These are phyloP conservation scores for Gossypium sturtianum DNA, from an alignment of 345 rosid species.

Conservation along the genomic window DNA sequence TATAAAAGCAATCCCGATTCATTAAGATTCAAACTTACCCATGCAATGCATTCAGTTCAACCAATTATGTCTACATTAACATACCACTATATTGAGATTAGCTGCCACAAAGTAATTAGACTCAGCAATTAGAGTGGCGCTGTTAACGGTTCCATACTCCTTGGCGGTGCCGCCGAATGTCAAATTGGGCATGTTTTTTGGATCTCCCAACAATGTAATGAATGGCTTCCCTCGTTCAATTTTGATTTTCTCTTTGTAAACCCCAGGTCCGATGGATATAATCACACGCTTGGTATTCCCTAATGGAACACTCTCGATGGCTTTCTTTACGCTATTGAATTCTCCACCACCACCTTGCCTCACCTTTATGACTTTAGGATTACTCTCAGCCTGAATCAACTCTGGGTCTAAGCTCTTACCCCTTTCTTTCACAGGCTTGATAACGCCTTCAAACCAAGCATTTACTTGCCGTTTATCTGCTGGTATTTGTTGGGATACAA, in stretches of 20 bases:
- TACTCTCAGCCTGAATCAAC: conserved; percentile 26
- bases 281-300: conserved; percentile 50
- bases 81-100: conserved; percentile 40
- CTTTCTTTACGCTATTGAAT: conserved; percentile 44
- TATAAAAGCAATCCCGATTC: not conserved
- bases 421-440: conserved; percentile 9
- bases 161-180: conserved; percentile 38
- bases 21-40: not conserved
- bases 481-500: not conserved
- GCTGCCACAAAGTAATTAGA: conserved; percentile 58
- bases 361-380: conserved; percentile 32
- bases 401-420: conserved; percentile 27
- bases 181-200: conserved; percentile 32
- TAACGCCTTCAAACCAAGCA: not conserved
- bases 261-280: conserved; percentile 40
- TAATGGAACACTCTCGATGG: conserved; percentile 37
- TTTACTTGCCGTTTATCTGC: not conserved
- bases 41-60: not conserved
- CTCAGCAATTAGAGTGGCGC: conserved; percentile 51
- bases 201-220: conserved; percentile 45
- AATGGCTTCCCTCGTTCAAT: conserved; percentile 42
- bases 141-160: conserved; percentile 52
- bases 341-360: conserved; percentile 41
- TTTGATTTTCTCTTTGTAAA: conserved; percentile 50
- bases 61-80: not conserved